Evolutionary conservation across 2,329 filamentous ascomycete genomes (phyloP).

Genomic region (Aotearoamyces nothofagi): DNA sequence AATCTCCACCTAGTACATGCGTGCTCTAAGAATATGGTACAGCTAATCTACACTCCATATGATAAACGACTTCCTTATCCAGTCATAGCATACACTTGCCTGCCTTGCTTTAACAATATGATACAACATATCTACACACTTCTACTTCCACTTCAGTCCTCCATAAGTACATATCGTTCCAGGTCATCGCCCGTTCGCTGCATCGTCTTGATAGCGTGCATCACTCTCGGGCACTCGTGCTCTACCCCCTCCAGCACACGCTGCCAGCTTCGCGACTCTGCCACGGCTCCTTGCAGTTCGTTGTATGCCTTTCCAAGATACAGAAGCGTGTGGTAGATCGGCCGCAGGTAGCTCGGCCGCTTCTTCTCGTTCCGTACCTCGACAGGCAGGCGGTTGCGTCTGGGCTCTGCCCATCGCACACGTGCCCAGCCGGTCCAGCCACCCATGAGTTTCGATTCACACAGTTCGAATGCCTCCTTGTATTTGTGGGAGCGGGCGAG

Average conservation of each 20-base stretch:
- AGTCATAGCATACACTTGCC: no score
- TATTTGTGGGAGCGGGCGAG: slow-evolving; percentile 45
- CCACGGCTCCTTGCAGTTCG: slow-evolving; percentile 13
- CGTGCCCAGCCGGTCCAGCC: slow-evolving; percentile 59
- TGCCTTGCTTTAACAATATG: no score
- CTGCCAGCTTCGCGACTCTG: slow-evolving; percentile 11
- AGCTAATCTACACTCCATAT: no score
- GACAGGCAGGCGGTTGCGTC: slow-evolving; percentile 12
- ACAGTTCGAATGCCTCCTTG: slow-evolving; percentile 54
- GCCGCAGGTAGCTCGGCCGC: slow-evolving; percentile 12
- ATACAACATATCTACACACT: no score
- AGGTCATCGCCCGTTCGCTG: slow-evolving; percentile 11
- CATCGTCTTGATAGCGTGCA: slow-evolving; percentile 17
- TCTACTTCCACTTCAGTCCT: no score
- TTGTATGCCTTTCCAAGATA: slow-evolving; percentile 14
- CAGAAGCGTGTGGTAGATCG: slow-evolving; percentile 16
- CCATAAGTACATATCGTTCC: slow-evolving; percentile 10
- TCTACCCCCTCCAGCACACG: slow-evolving; percentile 13
- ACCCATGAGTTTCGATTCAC: slow-evolving; percentile 65
- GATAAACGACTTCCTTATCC: no score
- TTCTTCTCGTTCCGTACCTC: slow-evolving; percentile 11
- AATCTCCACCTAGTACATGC: no score
- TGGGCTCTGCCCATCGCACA: slow-evolving; percentile 10
- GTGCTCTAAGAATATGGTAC: no score
- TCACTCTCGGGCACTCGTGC: slow-evolving; percentile 14